phyloP scores from a whole-genome alignment of 805 yeast genomes.

The Alloascoidea africana region DNA sequence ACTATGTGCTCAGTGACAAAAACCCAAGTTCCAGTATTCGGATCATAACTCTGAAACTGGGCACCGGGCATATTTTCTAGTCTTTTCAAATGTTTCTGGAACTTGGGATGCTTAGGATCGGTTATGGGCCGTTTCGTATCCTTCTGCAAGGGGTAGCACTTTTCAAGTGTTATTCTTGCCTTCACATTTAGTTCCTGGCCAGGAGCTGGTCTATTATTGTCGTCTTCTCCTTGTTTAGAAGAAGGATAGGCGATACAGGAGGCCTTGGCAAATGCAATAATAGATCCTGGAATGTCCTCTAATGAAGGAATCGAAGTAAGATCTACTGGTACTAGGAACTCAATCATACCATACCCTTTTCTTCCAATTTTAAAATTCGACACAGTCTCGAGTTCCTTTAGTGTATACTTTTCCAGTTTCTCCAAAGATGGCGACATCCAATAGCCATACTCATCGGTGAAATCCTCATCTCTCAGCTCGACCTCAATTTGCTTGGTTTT shows the following conservation, averaged over 20 bases:
- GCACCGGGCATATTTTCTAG: constrained; percentile 45
- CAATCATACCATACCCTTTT: constrained; percentile 58
- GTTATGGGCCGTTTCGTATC: constrained; percentile 58
- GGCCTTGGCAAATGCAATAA: constrained; percentile 45
- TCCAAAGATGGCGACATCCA: constrained; percentile 73
- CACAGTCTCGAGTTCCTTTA: constrained; percentile 51
- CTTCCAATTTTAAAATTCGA: constrained; percentile 64
- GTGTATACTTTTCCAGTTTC: constrained; percentile 40
- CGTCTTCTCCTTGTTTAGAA: too few relatives aligned
- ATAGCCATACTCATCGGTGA: constrained; percentile 58
- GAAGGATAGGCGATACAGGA: constrained; percentile 62
- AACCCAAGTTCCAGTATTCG: constrained; percentile 34
- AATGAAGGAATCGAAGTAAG: constrained; percentile 32
- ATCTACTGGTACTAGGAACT: constrained; percentile 73
- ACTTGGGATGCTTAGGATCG: constrained; percentile 62
- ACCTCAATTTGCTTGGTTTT: not conserved
- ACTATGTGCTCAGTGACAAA: constrained; percentile 19
- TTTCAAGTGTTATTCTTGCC: constrained; percentile 56
- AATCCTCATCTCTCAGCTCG: constrained; percentile 21
- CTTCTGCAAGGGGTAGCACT: constrained; percentile 68
- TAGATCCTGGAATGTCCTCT: constrained; percentile 48
- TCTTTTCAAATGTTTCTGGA: constrained; percentile 51
- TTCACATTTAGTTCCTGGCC: constrained; percentile 82
- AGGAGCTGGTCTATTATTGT: constrained; percentile 36
- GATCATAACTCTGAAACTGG: constrained; percentile 63